A percentile compares a stretch with the other conserved stretches of the same genome.
Evolutionary conservation across 2,329 filamentous ascomycete genomes (phyloP).

Genomic region (Rhexocercosporidium sp.): DNA sequence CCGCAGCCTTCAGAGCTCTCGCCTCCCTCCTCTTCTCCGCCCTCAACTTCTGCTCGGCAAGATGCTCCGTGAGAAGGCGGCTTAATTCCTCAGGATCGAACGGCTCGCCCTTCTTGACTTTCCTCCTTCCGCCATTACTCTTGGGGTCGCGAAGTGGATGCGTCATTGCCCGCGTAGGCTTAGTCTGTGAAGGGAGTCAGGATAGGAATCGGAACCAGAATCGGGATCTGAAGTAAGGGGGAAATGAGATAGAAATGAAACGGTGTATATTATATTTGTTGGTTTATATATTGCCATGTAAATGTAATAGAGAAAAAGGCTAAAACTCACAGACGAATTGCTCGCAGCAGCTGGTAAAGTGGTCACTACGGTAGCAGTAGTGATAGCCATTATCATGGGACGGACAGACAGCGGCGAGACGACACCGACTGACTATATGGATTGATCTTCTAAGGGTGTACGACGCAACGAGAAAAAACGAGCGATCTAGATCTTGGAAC

Average conservation of each 20-base stretch:
- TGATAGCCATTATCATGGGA: conserved; percentile 13
- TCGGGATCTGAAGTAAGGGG: not conserved
- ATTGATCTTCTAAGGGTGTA: not conserved
- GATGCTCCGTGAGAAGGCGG: conserved; percentile 55
- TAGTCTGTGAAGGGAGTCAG: conserved; percentile 27
- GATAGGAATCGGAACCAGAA: conserved; percentile 10
- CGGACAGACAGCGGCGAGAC: not conserved
- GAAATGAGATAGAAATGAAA: no score
- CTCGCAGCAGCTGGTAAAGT: conserved; percentile 7
- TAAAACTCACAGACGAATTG: conserved; percentile 11
- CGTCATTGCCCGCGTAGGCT: conserved; percentile 37
- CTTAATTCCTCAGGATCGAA: conserved; percentile 62
- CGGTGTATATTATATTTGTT: not conserved
- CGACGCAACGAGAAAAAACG: not conserved
- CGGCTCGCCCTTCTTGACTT: conserved; percentile 42
- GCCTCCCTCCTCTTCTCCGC: conserved; percentile 36
- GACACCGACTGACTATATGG: not conserved
- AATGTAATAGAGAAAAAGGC: not conserved
- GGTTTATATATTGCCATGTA: not conserved
- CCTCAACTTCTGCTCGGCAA: conserved; percentile 54
- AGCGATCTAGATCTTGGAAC: no score
- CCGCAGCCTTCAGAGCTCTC: conserved; percentile 28
- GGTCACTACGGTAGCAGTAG: no score
- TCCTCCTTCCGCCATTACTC: conserved; percentile 27
- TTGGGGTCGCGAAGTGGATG: conserved; percentile 31